Evolutionary conservation across 2,329 filamentous ascomycete species (phyloP), one percentile per base, ranked within the genome.

Genomic region (Leptodontidium sp.): DNA sequence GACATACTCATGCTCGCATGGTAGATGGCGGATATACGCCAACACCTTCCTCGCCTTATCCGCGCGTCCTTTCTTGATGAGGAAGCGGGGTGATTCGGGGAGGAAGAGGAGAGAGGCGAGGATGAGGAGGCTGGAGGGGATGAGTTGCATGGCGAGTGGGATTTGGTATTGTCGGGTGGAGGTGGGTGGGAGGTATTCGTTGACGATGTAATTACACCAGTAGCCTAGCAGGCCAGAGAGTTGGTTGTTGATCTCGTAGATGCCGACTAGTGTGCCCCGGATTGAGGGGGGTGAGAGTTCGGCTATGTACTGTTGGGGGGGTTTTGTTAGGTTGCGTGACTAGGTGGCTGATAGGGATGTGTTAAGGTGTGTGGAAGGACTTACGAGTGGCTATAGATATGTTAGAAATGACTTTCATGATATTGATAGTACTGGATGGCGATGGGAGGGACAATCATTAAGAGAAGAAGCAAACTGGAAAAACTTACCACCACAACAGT

Each of bases 81-180:
- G 67, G 57, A 71, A 73, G 15, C 91, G 86, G 0, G 91, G 91
- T 0, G 90, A 91, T 78, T 93, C 91, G 9, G 91, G 91, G 2
- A 93, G 84, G 66, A 92, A 70, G 49, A 90, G 71, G 81, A 93
- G 38, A 1, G 71, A 68, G 1, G 61, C 65, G 29, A 75, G 59
- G 58, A 76, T 67, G 24, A 80, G 71, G 4, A 80, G 68, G 17
- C 72, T 26, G 1, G 78, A 76, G 2, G 79, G 79, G 2, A 79
- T 58, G 32, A 79, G 69, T 67, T 80, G 79, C 64, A 80, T 76
- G 2, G 77, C 78, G 29, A 81, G 77, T 2, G 78, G 76, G 40
- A 79, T 74, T 9, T 78, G 78, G 79, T 79, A 81, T 72, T 76
- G 73, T 2, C 67, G 65, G 26, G 66, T 49, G 12, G 55, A 17